These are phyloP conservation scores for Lichina pygmaea DNA, from an alignment of 495 filamentous ascomycete genomes.

Conservation along the genomic window DNA sequence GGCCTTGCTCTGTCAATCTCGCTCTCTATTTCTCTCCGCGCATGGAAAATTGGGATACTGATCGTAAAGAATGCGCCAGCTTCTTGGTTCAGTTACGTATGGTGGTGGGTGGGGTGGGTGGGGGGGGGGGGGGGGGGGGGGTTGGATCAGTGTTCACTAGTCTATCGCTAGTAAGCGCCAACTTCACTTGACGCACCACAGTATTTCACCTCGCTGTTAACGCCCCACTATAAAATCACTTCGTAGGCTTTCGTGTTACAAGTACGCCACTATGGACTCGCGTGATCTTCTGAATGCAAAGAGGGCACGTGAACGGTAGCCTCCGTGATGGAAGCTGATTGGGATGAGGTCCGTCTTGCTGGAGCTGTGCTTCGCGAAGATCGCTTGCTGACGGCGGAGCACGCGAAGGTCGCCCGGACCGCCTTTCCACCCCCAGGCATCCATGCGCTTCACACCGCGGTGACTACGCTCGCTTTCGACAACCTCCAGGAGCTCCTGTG, in stretches of 20 bases:
- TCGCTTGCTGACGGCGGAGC: neutral
- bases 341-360: constrained; percentile 26
- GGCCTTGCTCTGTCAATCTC: too few species aligned
- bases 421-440: constrained; percentile 36
- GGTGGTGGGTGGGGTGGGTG: too few species aligned
- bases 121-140: too few species aligned
- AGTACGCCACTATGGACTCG: neutral
- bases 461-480: constrained; percentile 63
- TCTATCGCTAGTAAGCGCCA: too few species aligned
- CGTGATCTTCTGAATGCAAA: neutral
- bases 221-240: too few species aligned
- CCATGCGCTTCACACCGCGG: constrained; percentile 33
- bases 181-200: too few species aligned
- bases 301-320: neutral
- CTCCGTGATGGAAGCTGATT: constrained; percentile 20
- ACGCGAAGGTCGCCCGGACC: constrained; percentile 35
- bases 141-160: too few species aligned
- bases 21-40: too few species aligned
- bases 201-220: too few species aligned
- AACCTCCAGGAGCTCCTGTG: constrained; percentile 68
- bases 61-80: too few species aligned
- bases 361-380: neutral
- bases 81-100: too few species aligned
- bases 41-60: too few species aligned
- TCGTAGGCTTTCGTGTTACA: neutral